Base-by-base conservation (phyloP, 1,139 yeast genomes). In the Nematodospora anomalae region DNA sequence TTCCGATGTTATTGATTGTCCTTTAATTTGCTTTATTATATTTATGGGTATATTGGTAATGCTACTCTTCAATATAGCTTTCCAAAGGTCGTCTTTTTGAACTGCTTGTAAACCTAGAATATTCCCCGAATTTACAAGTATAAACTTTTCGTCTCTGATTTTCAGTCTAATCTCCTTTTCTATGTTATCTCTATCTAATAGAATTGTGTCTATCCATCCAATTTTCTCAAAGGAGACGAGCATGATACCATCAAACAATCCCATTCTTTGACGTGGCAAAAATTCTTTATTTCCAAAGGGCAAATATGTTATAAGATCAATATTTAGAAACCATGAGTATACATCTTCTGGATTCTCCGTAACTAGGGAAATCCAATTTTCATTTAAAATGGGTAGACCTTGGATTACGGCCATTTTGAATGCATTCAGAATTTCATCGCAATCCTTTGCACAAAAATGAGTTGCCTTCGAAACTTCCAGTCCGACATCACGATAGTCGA, bases 401-500 rank as follows among this genome's bases (percentile, higher is more conserved):
- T 56, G 44, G 50, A 57, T 55, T 14, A 64, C 43, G 1, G 64
- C 57, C 9, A 52, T 39, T 31, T 49, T 51, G 30, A 57, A 43
- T 4, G 43, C 35, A 26, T 45, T 44, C 21, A 33, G 36, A 18
- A 35, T 28, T 4, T 36, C 31, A 26, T 36, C 38, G 27, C 18
- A 21, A 12, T 26, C 31, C 15, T 21, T 34, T 14, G 38, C 27
- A 30, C 32, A 38, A 32, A 50, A 55, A 42, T 62, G 68, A 3
- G 67, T 60, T 1, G 65, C 63, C 2, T 33, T 8, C 2, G 37
- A 26, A 0, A 58, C 48, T 22, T 52, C 44, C 3, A 45, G 41
- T n/a, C n/a, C n/a, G 11, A 59, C 46, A 4, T 57, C 37, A 14
- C 63, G 38, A 3, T 64, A 22, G 37, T 63, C 72, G 10, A 58